A percentile compares a stretch with the other conserved stretches of the same genome.
phyloP scores from a whole-genome alignment of 352 stramenopile species.

The Globisporangium middletonii region DNA sequence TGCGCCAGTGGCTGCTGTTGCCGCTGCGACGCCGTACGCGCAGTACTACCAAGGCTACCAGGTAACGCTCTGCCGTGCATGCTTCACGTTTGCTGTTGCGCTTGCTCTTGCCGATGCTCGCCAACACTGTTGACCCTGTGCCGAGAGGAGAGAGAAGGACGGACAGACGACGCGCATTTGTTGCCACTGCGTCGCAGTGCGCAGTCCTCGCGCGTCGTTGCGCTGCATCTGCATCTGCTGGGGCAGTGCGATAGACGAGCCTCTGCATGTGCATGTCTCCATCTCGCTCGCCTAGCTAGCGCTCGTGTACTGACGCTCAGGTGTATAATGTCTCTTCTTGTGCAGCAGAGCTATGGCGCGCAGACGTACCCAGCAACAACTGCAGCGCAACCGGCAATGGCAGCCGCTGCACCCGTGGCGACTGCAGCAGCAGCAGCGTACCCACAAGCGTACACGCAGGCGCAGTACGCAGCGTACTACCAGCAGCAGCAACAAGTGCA shows the following conservation, averaged over 20 bases:
- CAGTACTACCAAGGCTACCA: slow-evolving; percentile 79
- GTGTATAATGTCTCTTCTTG: background rate
- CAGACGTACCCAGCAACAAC: slow-evolving; percentile 43
- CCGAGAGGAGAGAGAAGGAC: slow-evolving; percentile 1
- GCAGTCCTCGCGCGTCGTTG: too few relatives aligned
- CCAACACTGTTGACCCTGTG: slow-evolving; percentile 13
- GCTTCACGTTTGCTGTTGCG: slow-evolving; percentile 3
- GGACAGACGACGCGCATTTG: background rate
- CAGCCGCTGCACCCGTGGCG: slow-evolving; percentile 13
- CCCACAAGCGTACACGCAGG: slow-evolving; percentile 33
- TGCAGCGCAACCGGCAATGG: slow-evolving; percentile 7
- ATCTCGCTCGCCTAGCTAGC: background rate
- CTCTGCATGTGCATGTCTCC: slow-evolving; percentile 7
- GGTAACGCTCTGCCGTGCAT: slow-evolving; percentile 37
- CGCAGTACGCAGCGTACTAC: slow-evolving; percentile 68
- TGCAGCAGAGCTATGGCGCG: slow-evolving; percentile 41
- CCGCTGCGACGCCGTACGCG: slow-evolving; percentile 18
- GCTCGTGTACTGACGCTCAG: background rate
- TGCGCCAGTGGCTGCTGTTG: slow-evolving; percentile 18
- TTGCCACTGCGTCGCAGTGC: background rate
- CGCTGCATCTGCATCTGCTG: too few relatives aligned
- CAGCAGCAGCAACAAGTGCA: slow-evolving; percentile 35
- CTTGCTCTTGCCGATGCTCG: background rate
- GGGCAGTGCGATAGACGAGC: slow-evolving; percentile 1
- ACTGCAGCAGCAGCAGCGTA: slow-evolving; percentile 13